These are phyloP conservation scores for Przewalskia tangutica DNA, from an alignment of 257 asterid species.

Conservation along the genomic window DNA sequence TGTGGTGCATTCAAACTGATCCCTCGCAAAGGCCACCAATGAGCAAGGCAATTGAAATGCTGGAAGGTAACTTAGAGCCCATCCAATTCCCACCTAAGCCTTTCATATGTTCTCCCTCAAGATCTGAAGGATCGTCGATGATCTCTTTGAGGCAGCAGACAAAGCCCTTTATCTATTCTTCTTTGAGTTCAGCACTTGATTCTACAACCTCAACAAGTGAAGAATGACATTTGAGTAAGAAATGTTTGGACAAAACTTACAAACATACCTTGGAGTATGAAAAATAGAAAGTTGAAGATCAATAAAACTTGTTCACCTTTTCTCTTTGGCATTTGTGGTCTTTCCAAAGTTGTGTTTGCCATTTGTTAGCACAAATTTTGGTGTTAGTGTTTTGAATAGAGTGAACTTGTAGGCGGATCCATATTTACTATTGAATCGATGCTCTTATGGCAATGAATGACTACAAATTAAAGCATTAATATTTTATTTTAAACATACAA, in stretches of 20 bases:
- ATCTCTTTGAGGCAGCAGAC: not conserved
- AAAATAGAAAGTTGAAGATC: not conserved
- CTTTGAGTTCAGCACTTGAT: not conserved
- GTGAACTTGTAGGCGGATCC: no score
- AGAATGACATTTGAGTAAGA: not conserved
- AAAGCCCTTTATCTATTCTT: not conserved
- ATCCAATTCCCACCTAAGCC: slow-evolving; percentile 16
- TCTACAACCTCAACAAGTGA: not conserved
- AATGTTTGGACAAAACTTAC: not conserved
- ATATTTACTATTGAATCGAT: no score
- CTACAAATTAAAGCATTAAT: no score
- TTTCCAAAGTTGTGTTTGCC: no score
- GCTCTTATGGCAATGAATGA: no score
- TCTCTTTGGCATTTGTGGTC: no score
- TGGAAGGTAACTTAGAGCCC: slow-evolving; percentile 11
- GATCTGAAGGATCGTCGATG: not conserved
- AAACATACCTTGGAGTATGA: not conserved
- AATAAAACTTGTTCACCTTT: not conserved
- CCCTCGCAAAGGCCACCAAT: slow-evolving; percentile 21
- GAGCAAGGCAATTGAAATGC: slow-evolving; percentile 19
- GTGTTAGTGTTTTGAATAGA: no score
- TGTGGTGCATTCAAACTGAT: slow-evolving; percentile 24
- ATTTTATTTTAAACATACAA: no score
- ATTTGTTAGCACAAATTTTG: no score
- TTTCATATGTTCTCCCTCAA: slow-evolving; percentile 4